Percentiles rank a stretch among this genome's conserved stretches.
Conservation (phyloP, 2,329 filamentous ascomycete genomes). For the Tolypocladium album region DNA sequence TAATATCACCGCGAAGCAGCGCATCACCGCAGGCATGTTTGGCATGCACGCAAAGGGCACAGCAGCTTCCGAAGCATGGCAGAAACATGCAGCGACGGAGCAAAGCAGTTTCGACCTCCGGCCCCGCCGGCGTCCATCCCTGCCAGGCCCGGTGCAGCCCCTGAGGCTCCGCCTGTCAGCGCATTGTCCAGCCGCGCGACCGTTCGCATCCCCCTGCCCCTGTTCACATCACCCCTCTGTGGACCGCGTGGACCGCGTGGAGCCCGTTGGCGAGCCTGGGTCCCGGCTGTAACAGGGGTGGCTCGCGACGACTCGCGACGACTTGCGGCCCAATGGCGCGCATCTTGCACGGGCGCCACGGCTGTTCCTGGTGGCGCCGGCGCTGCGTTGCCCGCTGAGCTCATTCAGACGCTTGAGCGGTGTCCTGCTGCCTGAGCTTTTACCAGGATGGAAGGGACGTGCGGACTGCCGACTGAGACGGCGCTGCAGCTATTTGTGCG, state of each 20-base stretch:
- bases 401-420: not conserved
- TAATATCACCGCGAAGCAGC: not conserved
- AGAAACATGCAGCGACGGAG: not conserved
- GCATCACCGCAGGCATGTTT: not conserved
- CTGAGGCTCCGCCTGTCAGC: constrained; percentile 1
- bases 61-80: not conserved
- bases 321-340: not conserved
- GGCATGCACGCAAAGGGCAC: not conserved
- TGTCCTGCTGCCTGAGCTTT: not conserved
- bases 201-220: not conserved
- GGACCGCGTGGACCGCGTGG: not conserved
- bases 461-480: not conserved
- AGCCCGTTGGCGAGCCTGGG: not conserved
- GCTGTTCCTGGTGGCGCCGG: not conserved
- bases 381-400: not conserved
- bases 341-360: not conserved
- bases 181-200: constrained; percentile 4
- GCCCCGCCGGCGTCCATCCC: not conserved
- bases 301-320: not conserved
- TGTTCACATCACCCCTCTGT: not conserved
- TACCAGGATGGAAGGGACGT: not conserved
- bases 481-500: not conserved
- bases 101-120: not conserved
- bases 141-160: not conserved
- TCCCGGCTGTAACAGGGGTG: not conserved